Evolutionary conservation across 805 yeast species (phyloP).

Genomic region (Wickerhamiella spandovensis): DNA sequence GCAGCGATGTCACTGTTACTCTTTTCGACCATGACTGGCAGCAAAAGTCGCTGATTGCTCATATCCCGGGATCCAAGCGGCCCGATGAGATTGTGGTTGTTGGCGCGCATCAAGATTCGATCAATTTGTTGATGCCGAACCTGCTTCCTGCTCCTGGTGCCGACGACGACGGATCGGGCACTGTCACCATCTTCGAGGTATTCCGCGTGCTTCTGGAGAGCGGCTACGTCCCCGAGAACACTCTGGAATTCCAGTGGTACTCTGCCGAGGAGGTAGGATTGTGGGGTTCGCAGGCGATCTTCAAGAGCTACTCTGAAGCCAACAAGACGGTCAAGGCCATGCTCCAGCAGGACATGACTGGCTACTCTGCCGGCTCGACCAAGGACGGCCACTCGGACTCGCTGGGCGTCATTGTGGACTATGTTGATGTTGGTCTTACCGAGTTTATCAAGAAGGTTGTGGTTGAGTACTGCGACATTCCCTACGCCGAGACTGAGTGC

Average conservation of each 20-base stretch:
- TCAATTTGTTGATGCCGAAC: conserved; percentile 58
- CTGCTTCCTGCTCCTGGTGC: conserved; percentile 79
- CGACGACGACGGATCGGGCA: conserved; percentile 88
- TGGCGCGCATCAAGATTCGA: conserved; percentile 84
- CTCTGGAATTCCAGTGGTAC: conserved; percentile 87
- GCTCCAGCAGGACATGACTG: conserved; percentile 95
- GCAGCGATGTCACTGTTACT: conserved; percentile 31
- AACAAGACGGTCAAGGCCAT: conserved; percentile 53
- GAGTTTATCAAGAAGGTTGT: conserved; percentile 50
- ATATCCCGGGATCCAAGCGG: conserved; percentile 31
- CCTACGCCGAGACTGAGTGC: conserved; percentile 62
- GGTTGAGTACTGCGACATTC: conserved; percentile 48
- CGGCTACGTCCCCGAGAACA: conserved; percentile 45
- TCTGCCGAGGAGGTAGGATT: conserved; percentile 92
- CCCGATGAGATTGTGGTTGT: conserved; percentile 47
- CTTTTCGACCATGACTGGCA: conserved; percentile 60
- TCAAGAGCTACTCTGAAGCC: conserved; percentile 36
- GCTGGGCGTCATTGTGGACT: conserved; percentile 73
- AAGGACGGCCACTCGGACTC: conserved; percentile 43
- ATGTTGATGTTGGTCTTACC: conserved; percentile 41
- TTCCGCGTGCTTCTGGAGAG: conserved; percentile 43
- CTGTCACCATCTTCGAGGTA: conserved; percentile 64
- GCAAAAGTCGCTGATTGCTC: conserved; percentile 64
- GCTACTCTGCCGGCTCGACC: conserved; percentile 43
- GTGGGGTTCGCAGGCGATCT: conserved; percentile 73